Percentiles rank a stretch among this genome's conserved stretches.
Evolutionary conservation across 192 early-diverging fungal genomes (phyloP).

Genomic region (Haplosporangium gracile): DNA sequence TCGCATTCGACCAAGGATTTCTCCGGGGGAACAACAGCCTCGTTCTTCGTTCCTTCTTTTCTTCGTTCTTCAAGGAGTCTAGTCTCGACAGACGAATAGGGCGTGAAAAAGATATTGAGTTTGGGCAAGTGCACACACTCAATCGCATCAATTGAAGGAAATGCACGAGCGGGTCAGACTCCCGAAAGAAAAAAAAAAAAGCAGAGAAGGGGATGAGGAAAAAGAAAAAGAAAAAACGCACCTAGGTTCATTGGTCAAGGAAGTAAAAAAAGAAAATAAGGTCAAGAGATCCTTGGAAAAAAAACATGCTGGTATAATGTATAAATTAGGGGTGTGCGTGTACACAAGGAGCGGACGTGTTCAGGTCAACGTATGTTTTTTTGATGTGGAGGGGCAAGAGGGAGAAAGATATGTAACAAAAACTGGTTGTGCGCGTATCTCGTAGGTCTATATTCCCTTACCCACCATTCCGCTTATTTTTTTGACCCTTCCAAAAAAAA

Average conservation of each 20-base stretch:
- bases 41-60: not conserved
- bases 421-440: not conserved
- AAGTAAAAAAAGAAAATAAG: not conserved
- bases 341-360: too few species aligned
- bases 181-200: not conserved
- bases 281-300: not conserved
- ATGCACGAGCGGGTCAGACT: not conserved
- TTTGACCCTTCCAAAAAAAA: not conserved
- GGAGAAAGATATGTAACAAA: not conserved
- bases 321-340: too few species aligned
- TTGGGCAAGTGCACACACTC: too few species aligned
- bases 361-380: not conserved
- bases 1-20: not conserved
- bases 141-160: not conserved
- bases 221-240: not conserved
- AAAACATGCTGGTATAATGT: not conserved
- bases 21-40: not conserved
- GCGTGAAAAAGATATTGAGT: not conserved
- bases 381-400: not conserved
- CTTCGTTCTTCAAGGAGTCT: not conserved
- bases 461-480: not conserved
- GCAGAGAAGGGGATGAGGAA: not conserved
- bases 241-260: not conserved
- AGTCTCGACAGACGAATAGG: not conserved
- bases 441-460: not conserved